Conservation (phyloP, 345 rosid genomes). For the Theobroma cacao region DNA sequence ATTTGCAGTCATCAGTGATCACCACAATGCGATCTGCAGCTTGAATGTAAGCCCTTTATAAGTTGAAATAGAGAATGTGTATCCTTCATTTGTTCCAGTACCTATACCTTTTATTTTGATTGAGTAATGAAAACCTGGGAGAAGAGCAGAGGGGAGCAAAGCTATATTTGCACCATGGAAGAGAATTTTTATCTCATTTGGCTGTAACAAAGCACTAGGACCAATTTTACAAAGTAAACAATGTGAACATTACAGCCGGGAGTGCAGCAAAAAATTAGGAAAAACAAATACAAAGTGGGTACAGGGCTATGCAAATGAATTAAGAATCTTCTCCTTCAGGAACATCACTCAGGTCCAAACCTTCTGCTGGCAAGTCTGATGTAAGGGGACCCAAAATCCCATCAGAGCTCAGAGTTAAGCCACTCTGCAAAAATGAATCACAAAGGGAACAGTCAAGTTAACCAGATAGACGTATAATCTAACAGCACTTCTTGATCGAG, state of each 20-base stretch:
- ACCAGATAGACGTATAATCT: not conserved
- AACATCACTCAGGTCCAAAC: slow-evolving; percentile 63
- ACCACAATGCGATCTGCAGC: too few species aligned
- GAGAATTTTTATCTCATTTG: not conserved
- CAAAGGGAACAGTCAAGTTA: not conserved
- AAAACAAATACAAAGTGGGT: not conserved
- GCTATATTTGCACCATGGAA: not conserved
- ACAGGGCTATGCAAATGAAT: not conserved
- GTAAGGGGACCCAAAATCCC: slow-evolving; percentile 72
- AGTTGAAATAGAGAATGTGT: not conserved
- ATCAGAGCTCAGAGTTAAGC: slow-evolving; percentile 70
- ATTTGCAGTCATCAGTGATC: not conserved
- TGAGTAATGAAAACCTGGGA: too few species aligned
- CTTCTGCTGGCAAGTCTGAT: slow-evolving; percentile 77
- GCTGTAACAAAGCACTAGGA: not conserved
- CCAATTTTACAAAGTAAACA: slow-evolving; percentile 4
- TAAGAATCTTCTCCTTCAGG: slow-evolving; percentile 33
- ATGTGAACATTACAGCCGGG: not conserved
- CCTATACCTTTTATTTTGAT: too few species aligned
- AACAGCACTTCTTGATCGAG: not conserved
- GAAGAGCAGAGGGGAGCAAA: too few species aligned
- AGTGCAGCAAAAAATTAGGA: not conserved
- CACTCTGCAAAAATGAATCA: slow-evolving; percentile 53
- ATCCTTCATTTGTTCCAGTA: too few species aligned
- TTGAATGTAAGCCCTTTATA: not conserved